Conservation (phyloP, 495 filamentous ascomycete species). For the Hypoxylon rickii region DNA sequence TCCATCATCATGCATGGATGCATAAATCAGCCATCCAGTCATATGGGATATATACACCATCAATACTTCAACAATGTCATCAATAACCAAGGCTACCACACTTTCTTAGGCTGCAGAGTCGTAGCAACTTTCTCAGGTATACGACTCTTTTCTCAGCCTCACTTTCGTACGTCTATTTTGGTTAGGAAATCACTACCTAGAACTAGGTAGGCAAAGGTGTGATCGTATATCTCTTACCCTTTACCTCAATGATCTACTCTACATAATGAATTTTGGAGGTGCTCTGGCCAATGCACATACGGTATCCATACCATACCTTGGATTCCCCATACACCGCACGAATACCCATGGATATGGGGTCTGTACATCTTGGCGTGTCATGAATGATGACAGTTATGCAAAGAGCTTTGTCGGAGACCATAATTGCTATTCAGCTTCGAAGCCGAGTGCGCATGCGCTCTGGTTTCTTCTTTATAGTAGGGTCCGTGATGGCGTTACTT, state of each 20-base stretch:
- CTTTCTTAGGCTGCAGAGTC: slow-evolving; percentile 20
- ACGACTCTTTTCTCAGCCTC: slow-evolving; percentile 24
- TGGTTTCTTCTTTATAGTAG: slow-evolving; percentile 56
- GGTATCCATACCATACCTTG: too few relatives aligned
- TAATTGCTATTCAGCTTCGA: slow-evolving; percentile 34
- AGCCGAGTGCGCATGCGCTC: slow-evolving; percentile 45
- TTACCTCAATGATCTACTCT: background rate
- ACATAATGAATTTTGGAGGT: background rate
- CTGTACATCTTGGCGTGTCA: slow-evolving; percentile 23
- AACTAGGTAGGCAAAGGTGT: background rate
- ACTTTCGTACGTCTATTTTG: slow-evolving; percentile 4
- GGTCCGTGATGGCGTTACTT: slow-evolving; percentile 57
- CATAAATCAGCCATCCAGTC: background rate
- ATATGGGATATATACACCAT: slow-evolving; percentile 7
- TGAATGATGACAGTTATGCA: slow-evolving; percentile 49
- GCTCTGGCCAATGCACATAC: slow-evolving; percentile 8
- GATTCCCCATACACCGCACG: too few relatives aligned
- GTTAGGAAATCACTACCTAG: background rate
- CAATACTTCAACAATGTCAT: slow-evolving; percentile 10
- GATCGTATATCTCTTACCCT: background rate
- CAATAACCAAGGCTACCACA: background rate
- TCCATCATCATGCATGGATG: background rate
- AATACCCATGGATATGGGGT: too few relatives aligned
- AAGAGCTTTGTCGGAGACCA: slow-evolving; percentile 52
- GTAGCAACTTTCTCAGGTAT: background rate